Percentiles rank a stretch among this genome's conserved stretches.
These are phyloP conservation scores for Pezizomycotina sp. DNA, from an alignment of 2,329 filamentous ascomycete genomes.

Conservation along the genomic window DNA sequence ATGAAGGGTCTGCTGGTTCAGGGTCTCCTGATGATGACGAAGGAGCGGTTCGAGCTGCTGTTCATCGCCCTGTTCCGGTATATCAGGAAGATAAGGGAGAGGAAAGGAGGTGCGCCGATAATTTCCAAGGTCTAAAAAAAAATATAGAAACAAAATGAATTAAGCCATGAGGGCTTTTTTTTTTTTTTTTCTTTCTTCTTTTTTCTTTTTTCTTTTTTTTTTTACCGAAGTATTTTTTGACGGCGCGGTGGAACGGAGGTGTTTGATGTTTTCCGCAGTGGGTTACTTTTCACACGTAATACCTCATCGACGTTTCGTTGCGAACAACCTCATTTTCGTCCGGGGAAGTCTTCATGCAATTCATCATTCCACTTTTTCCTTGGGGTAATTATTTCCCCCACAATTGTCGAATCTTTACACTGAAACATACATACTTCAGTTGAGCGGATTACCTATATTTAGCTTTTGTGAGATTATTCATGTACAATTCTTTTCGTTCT, in stretches of 20 bases:
- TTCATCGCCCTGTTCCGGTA: conserved; percentile 78
- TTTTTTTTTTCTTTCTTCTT: neutral
- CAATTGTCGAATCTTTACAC: too few relatives aligned
- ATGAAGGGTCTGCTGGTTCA: conserved; percentile 86
- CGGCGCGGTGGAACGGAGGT: conserved; percentile 54
- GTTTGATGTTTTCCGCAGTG: too few relatives aligned
- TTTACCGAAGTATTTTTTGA: conserved; percentile 1
- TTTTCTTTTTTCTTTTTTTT: neutral
- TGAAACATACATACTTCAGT: too few relatives aligned
- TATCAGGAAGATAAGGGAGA: conserved; percentile 51
- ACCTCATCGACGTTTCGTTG: too few relatives aligned
- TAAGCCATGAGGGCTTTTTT: conserved; percentile 1
- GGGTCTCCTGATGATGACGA: conserved; percentile 96
- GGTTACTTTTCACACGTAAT: too few relatives aligned
- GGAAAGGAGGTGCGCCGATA: conserved; percentile 41
- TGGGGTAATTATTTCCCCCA: too few relatives aligned
- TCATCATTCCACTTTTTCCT: too few relatives aligned
- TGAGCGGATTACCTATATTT: too few relatives aligned
- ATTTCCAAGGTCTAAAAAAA: neutral
- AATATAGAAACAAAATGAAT: neutral
- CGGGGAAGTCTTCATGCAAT: too few relatives aligned
- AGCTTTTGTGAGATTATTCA: too few relatives aligned
- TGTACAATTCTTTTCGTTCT: too few relatives aligned
- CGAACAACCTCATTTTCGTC: too few relatives aligned
- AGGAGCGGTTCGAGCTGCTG: conserved; percentile 84